Base-by-base conservation (phyloP, 2,329 filamentous ascomycete species). In the Orbilia blumenaviensis region DNA sequence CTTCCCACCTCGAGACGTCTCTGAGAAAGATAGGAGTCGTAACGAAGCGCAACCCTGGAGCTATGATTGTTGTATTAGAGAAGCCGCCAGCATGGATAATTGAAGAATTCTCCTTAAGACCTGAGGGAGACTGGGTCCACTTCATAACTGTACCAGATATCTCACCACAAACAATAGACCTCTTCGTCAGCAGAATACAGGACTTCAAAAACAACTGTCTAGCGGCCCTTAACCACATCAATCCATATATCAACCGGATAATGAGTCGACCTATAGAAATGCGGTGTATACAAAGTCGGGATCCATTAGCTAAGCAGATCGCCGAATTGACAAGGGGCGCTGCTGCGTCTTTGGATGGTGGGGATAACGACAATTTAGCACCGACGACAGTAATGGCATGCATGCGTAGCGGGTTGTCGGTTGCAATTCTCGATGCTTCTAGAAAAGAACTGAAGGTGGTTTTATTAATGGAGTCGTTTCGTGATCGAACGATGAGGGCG, bases 71-170 rank as follows among this genome's bases (percentile, higher is more conserved):
- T 2, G 68, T 74, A 10, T 9, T 66, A 3, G 61, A 74, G 41
- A 27, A 50, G 16, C 68, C 61, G 0, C 68, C 68, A 10, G 38
- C 68, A 1, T 74, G 68, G 68, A 74, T 74, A 18, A 41, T 66
- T 6, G 68, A 74, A 41, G 68, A 74, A 18, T 74, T 74, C 12
- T 21, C 46, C 2, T 46, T 74, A 2, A 66, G 68, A 5, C 61
- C 61, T 12, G 36, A 74, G 38, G 68, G 61, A 9, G 52, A 66
- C n/a, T 74, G 61, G 68, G 68, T 66, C 1, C 68, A 74, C n/a
- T 61, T 74, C n/a, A 61, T 74, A 21, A 44, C 68, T 0, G 29
- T 66, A 44, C 61, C 68, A 5, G 61, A 74, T 29, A 44, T 74
- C 23, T 66, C 68, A 10, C 61, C 50, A 1, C 38, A 50, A 1